phyloP scores from a whole-genome alignment of 2,329 filamentous ascomycete species.

The Mollisiaceae sp. region DNA sequence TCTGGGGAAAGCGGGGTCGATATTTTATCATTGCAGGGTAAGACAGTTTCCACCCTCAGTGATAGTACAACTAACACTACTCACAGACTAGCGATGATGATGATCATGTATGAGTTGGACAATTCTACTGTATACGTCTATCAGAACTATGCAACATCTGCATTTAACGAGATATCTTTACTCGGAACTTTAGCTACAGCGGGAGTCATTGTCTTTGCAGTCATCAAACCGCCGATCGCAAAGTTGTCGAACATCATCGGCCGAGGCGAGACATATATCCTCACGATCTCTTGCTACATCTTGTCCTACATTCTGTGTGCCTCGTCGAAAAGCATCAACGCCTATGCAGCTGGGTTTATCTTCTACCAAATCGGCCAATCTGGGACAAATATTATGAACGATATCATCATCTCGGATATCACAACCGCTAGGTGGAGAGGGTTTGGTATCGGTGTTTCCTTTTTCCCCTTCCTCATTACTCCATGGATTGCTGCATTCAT shows the following conservation, averaged over 20 bases:
- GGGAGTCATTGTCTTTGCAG: constrained; percentile 50
- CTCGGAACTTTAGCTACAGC: constrained; percentile 42
- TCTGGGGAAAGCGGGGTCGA: constrained; percentile 37
- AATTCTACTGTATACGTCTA: constrained; percentile 42
- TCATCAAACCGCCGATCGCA: constrained; percentile 64
- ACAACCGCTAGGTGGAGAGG: constrained; percentile 57
- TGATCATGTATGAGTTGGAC: constrained; percentile 41
- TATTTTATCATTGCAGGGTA: constrained; percentile 34
- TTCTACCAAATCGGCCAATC: constrained; percentile 65
- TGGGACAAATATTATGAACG: constrained; percentile 63
- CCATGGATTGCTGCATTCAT: constrained; percentile 60
- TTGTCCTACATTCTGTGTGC: constrained; percentile 64
- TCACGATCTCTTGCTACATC: constrained; percentile 59
- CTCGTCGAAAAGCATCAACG: constrained; percentile 55
- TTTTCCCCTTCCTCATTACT: constrained; percentile 60
- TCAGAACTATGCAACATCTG: constrained; percentile 43
- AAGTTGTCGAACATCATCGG: constrained; percentile 67
- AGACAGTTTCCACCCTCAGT: background rate
- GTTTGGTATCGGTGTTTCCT: constrained; percentile 54
- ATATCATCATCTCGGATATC: constrained; percentile 69
- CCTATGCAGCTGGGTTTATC: constrained; percentile 58
- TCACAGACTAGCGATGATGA: constrained; percentile 37
- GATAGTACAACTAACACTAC: constrained; percentile 7
- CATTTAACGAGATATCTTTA: constrained; percentile 42
- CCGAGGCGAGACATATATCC: constrained; percentile 62